Evolutionary conservation across 768 basidiomycete genomes (phyloP).

Genomic region (Collybia nuda): DNA sequence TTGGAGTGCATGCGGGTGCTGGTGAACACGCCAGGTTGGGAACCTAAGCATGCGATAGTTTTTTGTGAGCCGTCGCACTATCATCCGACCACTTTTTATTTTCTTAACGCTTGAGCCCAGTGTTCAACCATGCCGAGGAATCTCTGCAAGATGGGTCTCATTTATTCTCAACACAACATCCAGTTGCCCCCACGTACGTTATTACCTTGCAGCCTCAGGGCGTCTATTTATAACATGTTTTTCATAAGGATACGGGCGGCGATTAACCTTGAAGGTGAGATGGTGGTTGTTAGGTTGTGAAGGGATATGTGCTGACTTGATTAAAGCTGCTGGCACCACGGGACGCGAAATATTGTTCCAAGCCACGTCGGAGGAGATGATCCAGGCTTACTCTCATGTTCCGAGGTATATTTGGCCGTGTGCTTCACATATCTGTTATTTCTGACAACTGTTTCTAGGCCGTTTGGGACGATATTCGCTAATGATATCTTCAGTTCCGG

Average conservation of each 20-base stretch:
- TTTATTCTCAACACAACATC: conserved; percentile 89
- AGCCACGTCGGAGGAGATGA: conserved; percentile 94
- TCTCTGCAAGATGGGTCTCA: conserved; percentile 94
- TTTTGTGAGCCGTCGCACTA: conserved; percentile 60
- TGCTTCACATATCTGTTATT: not conserved
- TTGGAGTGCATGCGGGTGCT: conserved; percentile 84
- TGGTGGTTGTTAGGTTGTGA: not conserved
- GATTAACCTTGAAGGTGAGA: conserved; percentile 85
- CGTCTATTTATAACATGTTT: not conserved
- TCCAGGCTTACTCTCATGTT: conserved; percentile 82
- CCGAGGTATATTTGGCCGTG: conserved; percentile 49
- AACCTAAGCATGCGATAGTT: conserved; percentile 74
- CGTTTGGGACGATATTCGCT: conserved; percentile 86
- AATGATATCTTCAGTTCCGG: conserved; percentile 94
- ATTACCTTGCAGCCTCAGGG: not conserved
- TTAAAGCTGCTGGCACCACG: conserved; percentile 76
- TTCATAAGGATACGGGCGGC: conserved; percentile 69
- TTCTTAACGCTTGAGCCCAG: conserved; percentile 33
- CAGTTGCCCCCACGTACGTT: conserved; percentile 64
- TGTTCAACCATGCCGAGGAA: conserved; percentile 96
- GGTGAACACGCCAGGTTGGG: conserved; percentile 62
- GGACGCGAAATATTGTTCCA: conserved; percentile 94
- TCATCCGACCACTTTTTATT: not conserved
- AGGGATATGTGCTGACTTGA: not conserved
- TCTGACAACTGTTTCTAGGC: conserved; percentile 38